phyloP scores from a whole-genome alignment of 202 grass and related monocot species.

The Zoysia matrella region DNA sequence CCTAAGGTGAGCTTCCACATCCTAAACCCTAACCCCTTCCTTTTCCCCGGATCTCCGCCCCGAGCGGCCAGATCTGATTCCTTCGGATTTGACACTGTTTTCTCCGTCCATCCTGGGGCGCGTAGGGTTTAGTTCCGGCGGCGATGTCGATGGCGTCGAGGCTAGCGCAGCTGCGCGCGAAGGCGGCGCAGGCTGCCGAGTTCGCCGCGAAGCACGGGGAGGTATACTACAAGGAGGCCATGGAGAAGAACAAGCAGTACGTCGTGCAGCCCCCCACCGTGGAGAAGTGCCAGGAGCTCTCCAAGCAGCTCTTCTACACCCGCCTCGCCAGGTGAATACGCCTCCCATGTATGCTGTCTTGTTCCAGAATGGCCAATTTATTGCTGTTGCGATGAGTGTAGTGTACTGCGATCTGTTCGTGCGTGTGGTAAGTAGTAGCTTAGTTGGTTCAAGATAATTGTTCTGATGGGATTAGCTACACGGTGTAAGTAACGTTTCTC shows the following conservation, averaged over 20 bases:
- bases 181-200: constrained; percentile 66
- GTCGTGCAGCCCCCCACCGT: constrained; percentile 78
- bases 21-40: constrained; percentile 10
- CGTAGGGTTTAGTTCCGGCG: constrained; percentile 36
- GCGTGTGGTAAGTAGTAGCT: constrained; percentile 3
- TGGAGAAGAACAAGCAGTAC: constrained; percentile 95
- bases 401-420: constrained; percentile 24
- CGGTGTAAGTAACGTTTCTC: background rate
- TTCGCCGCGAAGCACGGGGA: constrained; percentile 48
- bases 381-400: background rate
- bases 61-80: constrained; percentile 45
- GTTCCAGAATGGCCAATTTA: background rate
- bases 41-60: background rate
- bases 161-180: constrained; percentile 70
- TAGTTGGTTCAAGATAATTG: background rate
- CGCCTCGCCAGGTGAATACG: constrained; percentile 74
- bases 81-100: constrained; percentile 8
- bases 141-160: constrained; percentile 69
- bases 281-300: constrained; percentile 84
- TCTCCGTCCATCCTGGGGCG: background rate
- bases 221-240: constrained; percentile 72
- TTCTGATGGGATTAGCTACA: background rate
- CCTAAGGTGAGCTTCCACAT: constrained; percentile 37
- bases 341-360: background rate
- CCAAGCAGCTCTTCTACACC: constrained; percentile 95